Evolutionary conservation across 1,284 basidiomycete species (phyloP).

Genomic region (Naganishia sp.): DNA sequence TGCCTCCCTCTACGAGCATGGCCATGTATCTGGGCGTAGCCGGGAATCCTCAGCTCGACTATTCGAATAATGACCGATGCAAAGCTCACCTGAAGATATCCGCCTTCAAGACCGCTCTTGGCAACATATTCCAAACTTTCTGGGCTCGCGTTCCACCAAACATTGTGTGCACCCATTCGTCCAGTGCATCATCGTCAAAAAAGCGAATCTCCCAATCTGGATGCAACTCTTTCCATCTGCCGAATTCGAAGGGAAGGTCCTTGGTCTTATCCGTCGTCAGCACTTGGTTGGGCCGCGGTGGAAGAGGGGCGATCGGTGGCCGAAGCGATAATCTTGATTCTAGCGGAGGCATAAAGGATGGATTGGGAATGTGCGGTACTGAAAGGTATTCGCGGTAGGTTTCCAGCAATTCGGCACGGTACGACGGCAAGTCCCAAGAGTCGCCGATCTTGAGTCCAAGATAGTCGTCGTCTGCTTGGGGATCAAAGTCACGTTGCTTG

Average conservation of each 20-base stretch:
- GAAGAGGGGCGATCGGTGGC: slow-evolving; percentile 39
- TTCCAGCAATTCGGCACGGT: slow-evolving; percentile 37
- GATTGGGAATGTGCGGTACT: slow-evolving; percentile 20
- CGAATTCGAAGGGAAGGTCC: slow-evolving; percentile 40
- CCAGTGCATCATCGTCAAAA: slow-evolving; percentile 42
- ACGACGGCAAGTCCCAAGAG: slow-evolving; percentile 36
- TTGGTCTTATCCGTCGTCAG: slow-evolving; percentile 43
- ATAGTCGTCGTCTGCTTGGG: slow-evolving; percentile 36
- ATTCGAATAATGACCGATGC: neutral
- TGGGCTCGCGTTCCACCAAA: slow-evolving; percentile 41
- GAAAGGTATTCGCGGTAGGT: slow-evolving; percentile 39
- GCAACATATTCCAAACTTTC: slow-evolving; percentile 40
- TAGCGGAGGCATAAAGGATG: slow-evolving; percentile 36
- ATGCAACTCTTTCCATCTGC: slow-evolving; percentile 44
- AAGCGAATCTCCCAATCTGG: slow-evolving; percentile 42
- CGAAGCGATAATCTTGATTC: slow-evolving; percentile 38
- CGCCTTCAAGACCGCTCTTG: slow-evolving; percentile 38
- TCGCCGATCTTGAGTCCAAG: slow-evolving; percentile 42
- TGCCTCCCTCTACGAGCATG: slow-evolving; percentile 44
- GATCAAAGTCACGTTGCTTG: slow-evolving; percentile 35
- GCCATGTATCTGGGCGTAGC: slow-evolving; percentile 13
- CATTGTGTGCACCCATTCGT: slow-evolving; percentile 39
- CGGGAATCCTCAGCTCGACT: neutral
- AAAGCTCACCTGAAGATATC: slow-evolving; percentile 42
- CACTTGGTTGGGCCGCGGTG: slow-evolving; percentile 40